A percentile compares a stretch with the other conserved stretches of the same genome.
Evolutionary conservation across 257 asterid genomes (phyloP).

Genomic region (Nemophila menziesii): DNA sequence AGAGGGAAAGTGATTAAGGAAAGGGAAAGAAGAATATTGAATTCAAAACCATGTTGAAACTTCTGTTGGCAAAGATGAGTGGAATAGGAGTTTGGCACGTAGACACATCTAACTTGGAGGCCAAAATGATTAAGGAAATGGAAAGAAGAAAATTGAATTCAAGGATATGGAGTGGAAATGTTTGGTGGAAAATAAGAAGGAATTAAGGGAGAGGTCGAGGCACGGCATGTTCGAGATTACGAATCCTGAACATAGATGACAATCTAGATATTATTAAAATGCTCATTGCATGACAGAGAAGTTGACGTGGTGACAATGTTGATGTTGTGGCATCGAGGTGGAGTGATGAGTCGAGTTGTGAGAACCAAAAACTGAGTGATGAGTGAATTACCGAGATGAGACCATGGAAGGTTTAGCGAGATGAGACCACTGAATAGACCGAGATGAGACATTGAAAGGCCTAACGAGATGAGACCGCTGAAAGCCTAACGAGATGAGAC

Average conservation of each 20-base stretch:
- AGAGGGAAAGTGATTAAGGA: background rate
- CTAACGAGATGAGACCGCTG: no score
- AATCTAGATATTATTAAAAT: slow-evolving; percentile 82
- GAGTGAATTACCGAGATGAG: no score
- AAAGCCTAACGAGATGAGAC: no score
- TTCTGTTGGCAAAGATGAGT: slow-evolving; percentile 59
- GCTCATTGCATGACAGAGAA: slow-evolving; percentile 69
- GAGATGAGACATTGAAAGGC: no score
- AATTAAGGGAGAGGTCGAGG: slow-evolving; percentile 64
- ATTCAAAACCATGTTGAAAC: slow-evolving; percentile 54
- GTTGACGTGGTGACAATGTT: no score
- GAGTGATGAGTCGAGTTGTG: no score
- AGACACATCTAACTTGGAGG: slow-evolving; percentile 69
- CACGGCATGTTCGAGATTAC: slow-evolving; percentile 65
- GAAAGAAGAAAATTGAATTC: slow-evolving; percentile 35
- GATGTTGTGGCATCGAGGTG: no score
- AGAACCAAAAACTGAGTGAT: no score
- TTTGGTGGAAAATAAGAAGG: slow-evolving; percentile 74
- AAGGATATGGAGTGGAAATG: slow-evolving; percentile 49
- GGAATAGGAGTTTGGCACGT: slow-evolving; percentile 44
- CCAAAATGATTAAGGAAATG: slow-evolving; percentile 37
- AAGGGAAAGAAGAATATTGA: slow-evolving; percentile 16
- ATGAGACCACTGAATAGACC: no score
- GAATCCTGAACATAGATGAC: slow-evolving; percentile 60
- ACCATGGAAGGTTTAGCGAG: no score